Percentiles rank a stretch among this genome's conserved stretches.
These are phyloP conservation scores for Spathaspora sp. DNA, from an alignment of 1,139 yeast genomes.

Conservation along the genomic window DNA sequence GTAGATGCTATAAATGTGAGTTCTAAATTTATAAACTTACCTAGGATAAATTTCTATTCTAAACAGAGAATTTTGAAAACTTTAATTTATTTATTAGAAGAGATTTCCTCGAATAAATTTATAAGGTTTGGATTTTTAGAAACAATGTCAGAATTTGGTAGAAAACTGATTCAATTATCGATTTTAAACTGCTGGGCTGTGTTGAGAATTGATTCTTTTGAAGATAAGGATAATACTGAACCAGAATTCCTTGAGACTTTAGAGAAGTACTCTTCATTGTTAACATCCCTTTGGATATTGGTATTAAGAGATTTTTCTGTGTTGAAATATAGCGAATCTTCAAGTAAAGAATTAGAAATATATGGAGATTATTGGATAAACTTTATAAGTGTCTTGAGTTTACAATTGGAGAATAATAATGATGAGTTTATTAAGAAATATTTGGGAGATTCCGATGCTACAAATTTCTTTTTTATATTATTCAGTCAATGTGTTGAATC, in stretches of 20 bases:
- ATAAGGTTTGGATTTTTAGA: slow-evolving; percentile 44
- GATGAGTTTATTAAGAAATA: slow-evolving; percentile 35
- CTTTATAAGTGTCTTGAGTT: slow-evolving; percentile 73
- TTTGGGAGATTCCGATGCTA: slow-evolving; percentile 52
- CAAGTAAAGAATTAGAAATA: slow-evolving; percentile 52
- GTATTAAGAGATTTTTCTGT: slow-evolving; percentile 74
- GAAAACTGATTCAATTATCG: slow-evolving; percentile 65
- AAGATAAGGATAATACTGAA: slow-evolving; percentile 23
- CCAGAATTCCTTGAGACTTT: slow-evolving; percentile 44
- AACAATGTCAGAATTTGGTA: slow-evolving; percentile 51
- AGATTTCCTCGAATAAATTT: slow-evolving; percentile 45
- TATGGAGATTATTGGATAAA: slow-evolving; percentile 77
- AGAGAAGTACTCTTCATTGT: slow-evolving; percentile 55
- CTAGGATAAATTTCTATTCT: slow-evolving; percentile 48
- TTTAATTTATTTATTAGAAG: slow-evolving; percentile 67
- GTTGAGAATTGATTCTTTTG: slow-evolving; percentile 52
- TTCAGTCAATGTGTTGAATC: slow-evolving; percentile 85
- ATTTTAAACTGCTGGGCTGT: slow-evolving; percentile 90
- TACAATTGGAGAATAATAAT: slow-evolving; percentile 56
- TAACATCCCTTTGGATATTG: slow-evolving; percentile 79
- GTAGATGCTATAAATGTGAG: slow-evolving; percentile 77
- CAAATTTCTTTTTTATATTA: slow-evolving; percentile 75
- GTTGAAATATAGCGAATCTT: slow-evolving; percentile 52
- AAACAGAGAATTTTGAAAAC: slow-evolving; percentile 66
- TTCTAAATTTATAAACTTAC: slow-evolving; percentile 66